Conservation (phyloP, 2,329 filamentous ascomycete species). For the Cordyceps fumosorosea region DNA sequence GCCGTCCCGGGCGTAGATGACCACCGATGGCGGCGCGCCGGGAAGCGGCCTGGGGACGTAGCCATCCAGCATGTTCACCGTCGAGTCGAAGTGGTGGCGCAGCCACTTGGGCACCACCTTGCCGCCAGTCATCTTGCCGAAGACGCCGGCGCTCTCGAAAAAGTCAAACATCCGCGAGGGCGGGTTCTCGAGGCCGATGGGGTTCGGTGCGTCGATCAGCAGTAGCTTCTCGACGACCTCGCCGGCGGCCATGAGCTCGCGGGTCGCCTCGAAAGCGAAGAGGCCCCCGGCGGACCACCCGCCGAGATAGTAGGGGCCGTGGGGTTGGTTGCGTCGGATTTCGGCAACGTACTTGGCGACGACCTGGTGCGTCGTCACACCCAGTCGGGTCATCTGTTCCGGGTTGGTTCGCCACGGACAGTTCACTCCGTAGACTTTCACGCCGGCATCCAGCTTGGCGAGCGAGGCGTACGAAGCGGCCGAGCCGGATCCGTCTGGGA, state of each 20-base stretch:
- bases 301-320: not conserved
- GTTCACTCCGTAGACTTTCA: constrained; percentile 15
- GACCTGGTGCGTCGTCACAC: constrained; percentile 17
- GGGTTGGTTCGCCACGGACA: constrained; percentile 34
- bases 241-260: constrained; percentile 50
- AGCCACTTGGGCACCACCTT: constrained; percentile 57
- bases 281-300: not conserved
- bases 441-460: not conserved
- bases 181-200: constrained; percentile 60
- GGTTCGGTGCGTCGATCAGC: constrained; percentile 61
- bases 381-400: constrained; percentile 40
- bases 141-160: constrained; percentile 65
- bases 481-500: constrained; percentile 26
- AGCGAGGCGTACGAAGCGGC: constrained; percentile 22
- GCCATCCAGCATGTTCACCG: constrained; percentile 60
- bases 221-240: constrained; percentile 54
- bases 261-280: not conserved
- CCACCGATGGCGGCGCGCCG: constrained; percentile 53
- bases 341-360: constrained; percentile 4
- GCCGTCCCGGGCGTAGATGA: constrained; percentile 68
- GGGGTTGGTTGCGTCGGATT: not conserved
- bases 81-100: constrained; percentile 64
- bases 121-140: constrained; percentile 50
- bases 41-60: constrained; percentile 55
- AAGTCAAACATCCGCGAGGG: constrained; percentile 59